Conservation (phyloP, 495 filamentous ascomycete genomes). For the Penicillium taxi region DNA sequence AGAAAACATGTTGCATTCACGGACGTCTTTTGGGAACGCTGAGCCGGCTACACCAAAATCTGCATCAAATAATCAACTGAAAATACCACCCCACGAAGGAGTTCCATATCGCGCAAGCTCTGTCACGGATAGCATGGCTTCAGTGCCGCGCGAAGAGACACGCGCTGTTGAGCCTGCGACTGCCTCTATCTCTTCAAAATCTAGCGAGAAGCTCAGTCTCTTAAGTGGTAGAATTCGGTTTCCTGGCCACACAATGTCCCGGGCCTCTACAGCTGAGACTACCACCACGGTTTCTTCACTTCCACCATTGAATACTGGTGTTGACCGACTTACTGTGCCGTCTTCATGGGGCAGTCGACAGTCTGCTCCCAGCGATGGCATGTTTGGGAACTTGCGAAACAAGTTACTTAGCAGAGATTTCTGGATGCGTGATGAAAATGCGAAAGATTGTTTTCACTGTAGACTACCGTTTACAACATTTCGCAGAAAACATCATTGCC, state of each 20-base stretch:
- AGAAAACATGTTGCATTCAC: slow-evolving; percentile 28
- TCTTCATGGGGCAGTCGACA: slow-evolving; percentile 16
- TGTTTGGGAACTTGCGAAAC: slow-evolving; percentile 54
- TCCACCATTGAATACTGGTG: slow-evolving; percentile 25
- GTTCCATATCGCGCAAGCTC: slow-evolving; percentile 34
- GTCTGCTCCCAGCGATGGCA: slow-evolving; percentile 18
- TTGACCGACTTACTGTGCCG: slow-evolving; percentile 13
- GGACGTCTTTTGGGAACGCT: slow-evolving; percentile 33
- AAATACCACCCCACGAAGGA: slow-evolving; percentile 26
- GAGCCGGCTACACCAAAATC: slow-evolving; percentile 25
- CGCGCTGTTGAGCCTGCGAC: slow-evolving; percentile 21
- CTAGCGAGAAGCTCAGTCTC: slow-evolving; percentile 17
- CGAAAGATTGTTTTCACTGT: slow-evolving; percentile 94
- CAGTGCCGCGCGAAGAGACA: slow-evolving; percentile 24
- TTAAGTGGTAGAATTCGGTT: slow-evolving; percentile 21
- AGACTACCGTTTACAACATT: slow-evolving; percentile 86
- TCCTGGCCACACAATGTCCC: slow-evolving; percentile 29
- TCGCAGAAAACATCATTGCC: slow-evolving; percentile 92
- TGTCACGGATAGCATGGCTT: slow-evolving; percentile 33
- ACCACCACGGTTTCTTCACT: slow-evolving; percentile 23
- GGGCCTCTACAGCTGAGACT: slow-evolving; percentile 29
- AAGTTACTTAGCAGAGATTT: slow-evolving; percentile 87
- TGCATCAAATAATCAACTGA: slow-evolving; percentile 27
- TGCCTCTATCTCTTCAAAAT: slow-evolving; percentile 8
- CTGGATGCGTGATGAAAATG: slow-evolving; percentile 99